Evolutionary conservation across 2,329 filamentous ascomycete species (phyloP).

Genomic region (Colletotrichum tropicicola): DNA sequence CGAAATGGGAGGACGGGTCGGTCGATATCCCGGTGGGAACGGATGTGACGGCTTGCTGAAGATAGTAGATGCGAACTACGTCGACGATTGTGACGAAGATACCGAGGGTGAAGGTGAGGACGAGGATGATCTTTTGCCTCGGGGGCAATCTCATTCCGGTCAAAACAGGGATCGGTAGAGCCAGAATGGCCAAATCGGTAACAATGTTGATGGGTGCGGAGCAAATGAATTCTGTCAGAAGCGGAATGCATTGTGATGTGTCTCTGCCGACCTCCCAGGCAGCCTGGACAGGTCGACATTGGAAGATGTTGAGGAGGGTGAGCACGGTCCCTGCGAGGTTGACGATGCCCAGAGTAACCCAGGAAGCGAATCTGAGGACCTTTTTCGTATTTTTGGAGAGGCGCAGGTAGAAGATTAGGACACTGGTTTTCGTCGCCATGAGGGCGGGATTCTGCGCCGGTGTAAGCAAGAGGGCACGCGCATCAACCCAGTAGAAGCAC

Average conservation of each 20-base stretch:
- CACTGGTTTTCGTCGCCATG: constrained; percentile 93
- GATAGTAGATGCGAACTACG: constrained; percentile 88
- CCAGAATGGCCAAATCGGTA: constrained; percentile 87
- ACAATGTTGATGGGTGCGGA: constrained; percentile 93
- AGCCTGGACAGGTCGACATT: constrained; percentile 79
- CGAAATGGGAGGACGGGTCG: constrained; percentile 56
- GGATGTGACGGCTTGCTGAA: constrained; percentile 74
- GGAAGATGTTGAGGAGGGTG: constrained; percentile 87
- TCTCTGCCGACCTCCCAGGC: constrained; percentile 63
- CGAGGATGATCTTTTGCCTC: constrained; percentile 87
- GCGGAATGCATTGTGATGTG: constrained; percentile 59
- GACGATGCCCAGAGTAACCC: constrained; percentile 79
- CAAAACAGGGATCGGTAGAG: constrained; percentile 87
- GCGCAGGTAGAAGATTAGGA: constrained; percentile 88
- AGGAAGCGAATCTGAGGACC: constrained; percentile 83
- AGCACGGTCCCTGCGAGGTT: constrained; percentile 81
- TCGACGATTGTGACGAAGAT: constrained; percentile 90
- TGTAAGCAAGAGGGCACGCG: constrained; percentile 10
- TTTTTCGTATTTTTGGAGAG: constrained; percentile 81
- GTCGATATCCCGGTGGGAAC: constrained; percentile 46
- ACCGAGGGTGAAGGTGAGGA: constrained; percentile 87
- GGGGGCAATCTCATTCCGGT: constrained; percentile 85
- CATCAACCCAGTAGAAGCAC: constrained; percentile 33
- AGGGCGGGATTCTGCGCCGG: constrained; percentile 79
- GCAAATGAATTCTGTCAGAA: constrained; percentile 71